Conservation (phyloP, 2,329 filamentous ascomycete genomes). For the Aspergillus pseudoterreus region DNA sequence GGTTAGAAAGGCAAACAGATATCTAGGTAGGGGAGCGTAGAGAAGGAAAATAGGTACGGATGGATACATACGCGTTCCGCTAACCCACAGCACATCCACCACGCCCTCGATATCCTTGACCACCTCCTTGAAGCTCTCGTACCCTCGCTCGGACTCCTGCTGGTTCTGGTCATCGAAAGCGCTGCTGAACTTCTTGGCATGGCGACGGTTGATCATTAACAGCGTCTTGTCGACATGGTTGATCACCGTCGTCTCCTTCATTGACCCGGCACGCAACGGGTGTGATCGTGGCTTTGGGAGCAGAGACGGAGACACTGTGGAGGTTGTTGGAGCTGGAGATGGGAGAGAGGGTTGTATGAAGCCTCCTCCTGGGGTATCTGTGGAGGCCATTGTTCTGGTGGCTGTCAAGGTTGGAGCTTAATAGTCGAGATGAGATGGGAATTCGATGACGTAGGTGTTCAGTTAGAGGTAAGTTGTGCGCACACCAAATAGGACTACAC, state of each 20-base stretch:
- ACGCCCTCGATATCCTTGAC: slow-evolving; percentile 70
- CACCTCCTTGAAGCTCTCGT: slow-evolving; percentile 64
- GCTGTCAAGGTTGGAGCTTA: neutral
- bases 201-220: slow-evolving; percentile 49
- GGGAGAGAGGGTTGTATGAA: slow-evolving; percentile 37
- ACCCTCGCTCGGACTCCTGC: slow-evolving; percentile 44
- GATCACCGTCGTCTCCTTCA: slow-evolving; percentile 57
- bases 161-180: slow-evolving; percentile 24
- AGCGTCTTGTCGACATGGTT: slow-evolving; percentile 54
- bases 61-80: slow-evolving; percentile 69
- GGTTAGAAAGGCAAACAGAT: neutral
- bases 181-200: slow-evolving; percentile 49
- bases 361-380: slow-evolving; percentile 28
- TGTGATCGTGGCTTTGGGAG: slow-evolving; percentile 52
- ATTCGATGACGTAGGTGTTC: neutral
- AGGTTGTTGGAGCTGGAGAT: slow-evolving; percentile 49
- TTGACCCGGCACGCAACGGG: slow-evolving; percentile 53
- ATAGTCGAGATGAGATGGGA: neutral
- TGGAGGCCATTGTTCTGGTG: slow-evolving; percentile 8
- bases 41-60: neutral
- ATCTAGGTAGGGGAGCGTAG: neutral
- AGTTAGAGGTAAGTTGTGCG: neutral
- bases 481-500: no score
- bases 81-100: slow-evolving; percentile 80
- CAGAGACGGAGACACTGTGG: slow-evolving; percentile 32